phyloP scores from a whole-genome alignment of 2,329 filamentous ascomycete species.

The Colletotrichum zoysiae region DNA sequence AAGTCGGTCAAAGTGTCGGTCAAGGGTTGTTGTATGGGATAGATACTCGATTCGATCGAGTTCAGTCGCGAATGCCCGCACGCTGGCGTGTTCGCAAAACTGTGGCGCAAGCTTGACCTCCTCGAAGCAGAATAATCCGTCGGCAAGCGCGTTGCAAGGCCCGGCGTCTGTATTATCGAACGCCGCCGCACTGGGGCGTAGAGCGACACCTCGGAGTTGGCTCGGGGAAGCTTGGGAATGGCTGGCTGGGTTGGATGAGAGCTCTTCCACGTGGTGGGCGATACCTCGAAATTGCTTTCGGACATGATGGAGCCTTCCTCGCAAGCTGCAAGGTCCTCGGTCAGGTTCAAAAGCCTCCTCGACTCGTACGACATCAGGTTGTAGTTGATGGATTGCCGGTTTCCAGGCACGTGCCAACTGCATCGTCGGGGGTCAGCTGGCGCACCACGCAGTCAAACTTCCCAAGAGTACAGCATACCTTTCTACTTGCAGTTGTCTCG shows the following conservation, averaged over 20 bases:
- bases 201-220: slow-evolving; percentile 62
- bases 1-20: slow-evolving; percentile 11
- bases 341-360: slow-evolving; percentile 57
- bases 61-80: slow-evolving; percentile 52
- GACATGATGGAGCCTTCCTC: slow-evolving; percentile 52
- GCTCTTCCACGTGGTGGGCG: slow-evolving; percentile 54
- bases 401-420: slow-evolving; percentile 50
- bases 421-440: slow-evolving; percentile 35
- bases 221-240: slow-evolving; percentile 50
- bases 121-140: slow-evolving; percentile 40
- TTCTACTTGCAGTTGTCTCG: slow-evolving; percentile 40
- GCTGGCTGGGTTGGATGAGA: slow-evolving; percentile 48
- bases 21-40: neutral
- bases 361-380: slow-evolving; percentile 60
- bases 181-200: slow-evolving; percentile 62
- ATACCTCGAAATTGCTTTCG: slow-evolving; percentile 51
- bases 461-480: slow-evolving; percentile 21
- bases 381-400: slow-evolving; percentile 58
- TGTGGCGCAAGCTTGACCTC: slow-evolving; percentile 54
- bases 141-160: slow-evolving; percentile 59
- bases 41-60: slow-evolving; percentile 54
- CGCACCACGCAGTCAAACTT: neutral
- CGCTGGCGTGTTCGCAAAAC: slow-evolving; percentile 53
- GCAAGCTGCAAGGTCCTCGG: slow-evolving; percentile 49
- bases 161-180: slow-evolving; percentile 62